phyloP scores from a whole-genome alignment of 805 yeast species.

The Millerozyma miso region DNA sequence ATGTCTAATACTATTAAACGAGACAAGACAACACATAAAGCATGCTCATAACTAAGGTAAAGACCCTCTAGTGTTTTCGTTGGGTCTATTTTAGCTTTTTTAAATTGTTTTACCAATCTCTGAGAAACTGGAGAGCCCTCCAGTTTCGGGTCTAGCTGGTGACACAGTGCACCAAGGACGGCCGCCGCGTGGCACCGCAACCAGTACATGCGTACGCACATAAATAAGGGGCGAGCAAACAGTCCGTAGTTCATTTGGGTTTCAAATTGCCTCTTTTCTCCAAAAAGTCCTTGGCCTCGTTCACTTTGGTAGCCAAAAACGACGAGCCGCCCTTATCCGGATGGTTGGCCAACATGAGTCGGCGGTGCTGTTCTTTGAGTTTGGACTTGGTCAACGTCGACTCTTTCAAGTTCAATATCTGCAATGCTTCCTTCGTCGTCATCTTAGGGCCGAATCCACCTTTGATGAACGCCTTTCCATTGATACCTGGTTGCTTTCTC shows the following conservation, averaged over 20 bases:
- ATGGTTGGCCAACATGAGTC: constrained; percentile 82
- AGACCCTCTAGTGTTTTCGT: no score
- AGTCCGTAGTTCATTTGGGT: constrained; percentile 21
- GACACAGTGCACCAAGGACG: no score
- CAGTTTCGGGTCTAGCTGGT: no score
- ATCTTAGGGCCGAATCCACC: constrained; percentile 94
- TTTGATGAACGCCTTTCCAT: constrained; percentile 64
- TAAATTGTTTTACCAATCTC: no score
- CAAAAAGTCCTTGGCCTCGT: constrained; percentile 83
- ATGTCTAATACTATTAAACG: background rate
- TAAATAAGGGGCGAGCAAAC: no score
- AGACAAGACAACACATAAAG: no score
- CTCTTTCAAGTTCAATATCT: constrained; percentile 73
- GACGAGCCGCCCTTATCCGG: constrained; percentile 96
- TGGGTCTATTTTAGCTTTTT: no score
- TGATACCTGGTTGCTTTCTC: constrained; percentile 60
- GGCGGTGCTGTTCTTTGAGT: constrained; percentile 76
- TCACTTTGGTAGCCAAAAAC: constrained; percentile 82
- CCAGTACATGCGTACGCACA: no score
- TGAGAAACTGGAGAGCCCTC: no score
- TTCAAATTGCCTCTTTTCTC: constrained; percentile 62
- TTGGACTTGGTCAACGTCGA: constrained; percentile 56
- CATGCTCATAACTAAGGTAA: no score
- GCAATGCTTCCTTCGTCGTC: constrained; percentile 85
- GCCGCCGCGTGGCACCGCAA: no score